Percentiles rank a stretch among this genome's conserved stretches.
Conservation (phyloP, 2,329 filamentous ascomycete species). For the Neofusicoccum sp. region DNA sequence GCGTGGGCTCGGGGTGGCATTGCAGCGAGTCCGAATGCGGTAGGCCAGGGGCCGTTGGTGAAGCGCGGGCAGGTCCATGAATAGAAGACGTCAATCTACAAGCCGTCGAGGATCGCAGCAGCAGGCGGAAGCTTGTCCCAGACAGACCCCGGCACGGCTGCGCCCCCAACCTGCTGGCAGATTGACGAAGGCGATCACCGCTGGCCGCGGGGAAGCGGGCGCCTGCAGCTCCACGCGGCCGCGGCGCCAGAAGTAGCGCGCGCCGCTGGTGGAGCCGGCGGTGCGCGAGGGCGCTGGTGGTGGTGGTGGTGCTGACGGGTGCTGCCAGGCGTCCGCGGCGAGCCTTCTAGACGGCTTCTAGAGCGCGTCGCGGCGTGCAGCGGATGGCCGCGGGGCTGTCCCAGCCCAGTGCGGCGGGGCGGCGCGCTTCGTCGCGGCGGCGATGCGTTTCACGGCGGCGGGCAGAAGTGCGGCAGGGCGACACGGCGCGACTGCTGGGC, state of each 20-base stretch:
- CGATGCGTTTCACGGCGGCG: neutral
- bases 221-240: neutral
- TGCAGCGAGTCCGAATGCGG: neutral
- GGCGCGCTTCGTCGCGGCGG: neutral
- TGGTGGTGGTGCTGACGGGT: neutral
- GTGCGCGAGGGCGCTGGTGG: neutral
- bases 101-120: neutral
- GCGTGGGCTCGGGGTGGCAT: neutral
- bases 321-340: neutral
- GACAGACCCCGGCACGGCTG: neutral
- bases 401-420: neutral
- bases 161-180: neutral
- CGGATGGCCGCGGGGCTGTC: neutral
- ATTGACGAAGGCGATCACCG: slow-evolving; percentile 10
- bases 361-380: neutral
- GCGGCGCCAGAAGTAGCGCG: neutral
- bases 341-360: slow-evolving; percentile 2
- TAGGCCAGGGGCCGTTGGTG: neutral
- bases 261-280: neutral
- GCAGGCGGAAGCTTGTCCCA: neutral
- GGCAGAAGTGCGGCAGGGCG: neutral
- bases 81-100: neutral
- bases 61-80: neutral
- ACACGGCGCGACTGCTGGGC: slow-evolving; percentile 2
- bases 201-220: neutral